Base-by-base conservation (phyloP, 2,329 filamentous ascomycete genomes). In the Dactylellina cionopaga region DNA sequence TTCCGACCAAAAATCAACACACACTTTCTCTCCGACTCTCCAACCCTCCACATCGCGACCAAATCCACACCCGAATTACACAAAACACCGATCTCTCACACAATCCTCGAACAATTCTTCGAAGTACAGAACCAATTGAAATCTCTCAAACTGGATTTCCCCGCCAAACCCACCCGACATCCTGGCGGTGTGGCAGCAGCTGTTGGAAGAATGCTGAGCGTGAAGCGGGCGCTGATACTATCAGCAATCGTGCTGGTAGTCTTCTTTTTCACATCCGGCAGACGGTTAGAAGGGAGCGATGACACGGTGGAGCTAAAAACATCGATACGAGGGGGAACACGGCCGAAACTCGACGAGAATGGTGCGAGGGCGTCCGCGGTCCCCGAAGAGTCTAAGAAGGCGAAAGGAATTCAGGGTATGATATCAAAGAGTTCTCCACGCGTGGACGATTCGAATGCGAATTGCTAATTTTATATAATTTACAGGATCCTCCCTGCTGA, bases 141-240 rank as follows among this genome's bases (percentile, higher is more conserved):
- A 22, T 13, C 19, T n/a, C 37, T 37, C 68, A 72, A 72, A 46
- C 59, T 72, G 68, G 68, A 65, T 72, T 65, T 72, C 68, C 65
- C 59, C 46, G 47, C 52, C 11, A 65, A 59, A 33, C n/a, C 51
- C 52, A 35, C 52, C 58, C 31, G 15, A 51, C n/a, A 10, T 39
- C 58, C 44, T 27, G 17, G 29, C 15, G 27, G 55, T 35, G 56
- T 59, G 25, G 41, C 33, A 55, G 66, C 33, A 31, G 39, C 47
- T 29, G 13, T 29, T 10, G 31, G 35, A 13, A 72, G 60, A 44
- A 72, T 72, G 68, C 43, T 72, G 43, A 72, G 52, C 59, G 37
- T 65, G 22, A 72, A 72, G 47, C 31, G 68, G 11, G 59, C 68
- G 52, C 27, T 72, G 49, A 55, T 72, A 60, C 49, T 72, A 64